These are phyloP conservation scores for Yamadazyma sp. DNA, from an alignment of 805 yeast species.

Conservation along the genomic window DNA sequence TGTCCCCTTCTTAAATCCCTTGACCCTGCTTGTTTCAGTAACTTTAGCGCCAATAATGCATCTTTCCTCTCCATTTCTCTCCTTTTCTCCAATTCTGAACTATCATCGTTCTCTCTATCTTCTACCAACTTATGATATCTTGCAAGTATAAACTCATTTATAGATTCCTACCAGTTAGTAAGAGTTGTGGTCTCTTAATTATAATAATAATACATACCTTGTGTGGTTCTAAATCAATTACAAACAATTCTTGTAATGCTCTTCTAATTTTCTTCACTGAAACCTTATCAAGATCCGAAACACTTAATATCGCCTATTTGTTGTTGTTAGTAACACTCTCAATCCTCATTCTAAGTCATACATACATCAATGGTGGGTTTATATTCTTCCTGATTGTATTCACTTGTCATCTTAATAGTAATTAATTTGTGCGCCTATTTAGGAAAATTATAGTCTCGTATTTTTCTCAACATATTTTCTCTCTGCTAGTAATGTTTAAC, in stretches of 20 bases:
- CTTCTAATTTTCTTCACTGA: slow-evolving; percentile 69
- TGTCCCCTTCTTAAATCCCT: background rate
- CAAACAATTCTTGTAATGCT: slow-evolving; percentile 70
- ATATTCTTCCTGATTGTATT: slow-evolving; percentile 30
- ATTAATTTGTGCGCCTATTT: too few relatives aligned
- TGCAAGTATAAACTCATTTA: slow-evolving; percentile 58
- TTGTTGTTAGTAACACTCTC: slow-evolving; percentile 17
- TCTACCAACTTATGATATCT: slow-evolving; percentile 51
- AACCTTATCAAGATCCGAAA: slow-evolving; percentile 64
- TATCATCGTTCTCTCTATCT: slow-evolving; percentile 29
- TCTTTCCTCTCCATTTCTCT: slow-evolving; percentile 46
- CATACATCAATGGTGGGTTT: slow-evolving; percentile 65
- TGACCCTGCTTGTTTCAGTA: slow-evolving; percentile 31
- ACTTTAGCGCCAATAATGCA: slow-evolving; percentile 47
- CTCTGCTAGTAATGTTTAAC: too few relatives aligned
- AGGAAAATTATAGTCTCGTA: too few relatives aligned
- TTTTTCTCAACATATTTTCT: too few relatives aligned
- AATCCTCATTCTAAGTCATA: slow-evolving; percentile 5
- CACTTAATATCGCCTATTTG: slow-evolving; percentile 65
- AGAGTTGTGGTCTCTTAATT: too few relatives aligned
- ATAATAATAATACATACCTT: slow-evolving; percentile 31
- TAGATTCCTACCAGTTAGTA: slow-evolving; percentile 39
- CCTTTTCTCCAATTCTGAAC: slow-evolving; percentile 16
- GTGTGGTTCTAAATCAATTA: slow-evolving; percentile 46
- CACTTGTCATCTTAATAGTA: too few relatives aligned